Conservation (phyloP, 2,329 filamentous ascomycete genomes). For the Parastagonospora avenae region DNA sequence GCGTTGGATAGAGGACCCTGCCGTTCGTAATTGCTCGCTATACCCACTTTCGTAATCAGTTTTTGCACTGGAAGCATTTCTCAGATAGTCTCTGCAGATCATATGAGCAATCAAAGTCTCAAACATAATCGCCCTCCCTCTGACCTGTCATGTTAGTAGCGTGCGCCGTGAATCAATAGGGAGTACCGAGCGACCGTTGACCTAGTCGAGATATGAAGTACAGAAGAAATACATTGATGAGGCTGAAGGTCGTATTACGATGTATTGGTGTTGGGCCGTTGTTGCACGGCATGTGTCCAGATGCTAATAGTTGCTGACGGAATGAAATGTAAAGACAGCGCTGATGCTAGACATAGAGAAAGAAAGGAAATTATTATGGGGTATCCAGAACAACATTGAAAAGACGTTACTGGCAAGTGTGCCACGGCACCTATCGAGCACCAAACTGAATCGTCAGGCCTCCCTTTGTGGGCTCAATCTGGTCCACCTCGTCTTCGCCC, state of each 20-base stretch:
- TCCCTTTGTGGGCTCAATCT: constrained; percentile 30
- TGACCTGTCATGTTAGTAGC: too few species aligned
- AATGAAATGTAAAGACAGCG: neutral
- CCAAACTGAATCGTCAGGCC: constrained; percentile 47
- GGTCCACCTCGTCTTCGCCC: constrained; percentile 22
- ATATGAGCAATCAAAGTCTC: too few species aligned
- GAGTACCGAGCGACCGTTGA: neutral
- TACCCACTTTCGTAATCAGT: too few species aligned
- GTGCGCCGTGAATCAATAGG: neutral
- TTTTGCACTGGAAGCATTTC: too few species aligned
- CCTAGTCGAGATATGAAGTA: neutral
- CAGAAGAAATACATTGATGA: neutral
- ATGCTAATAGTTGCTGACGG: neutral
- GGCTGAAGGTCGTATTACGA: neutral
- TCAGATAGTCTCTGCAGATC: too few species aligned
- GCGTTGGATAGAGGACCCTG: too few species aligned
- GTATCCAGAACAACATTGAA: constrained; percentile 41
- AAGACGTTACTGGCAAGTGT: constrained; percentile 3
- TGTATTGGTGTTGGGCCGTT: neutral
- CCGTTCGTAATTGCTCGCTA: too few species aligned
- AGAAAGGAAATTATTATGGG: constrained; percentile 24
- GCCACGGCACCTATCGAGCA: constrained; percentile 20
- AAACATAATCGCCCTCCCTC: too few species aligned
- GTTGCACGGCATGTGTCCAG: neutral
- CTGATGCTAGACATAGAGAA: constrained; percentile 7